Conservation (phyloP, 331 rosid species). For the Prunus yedoensis region DNA sequence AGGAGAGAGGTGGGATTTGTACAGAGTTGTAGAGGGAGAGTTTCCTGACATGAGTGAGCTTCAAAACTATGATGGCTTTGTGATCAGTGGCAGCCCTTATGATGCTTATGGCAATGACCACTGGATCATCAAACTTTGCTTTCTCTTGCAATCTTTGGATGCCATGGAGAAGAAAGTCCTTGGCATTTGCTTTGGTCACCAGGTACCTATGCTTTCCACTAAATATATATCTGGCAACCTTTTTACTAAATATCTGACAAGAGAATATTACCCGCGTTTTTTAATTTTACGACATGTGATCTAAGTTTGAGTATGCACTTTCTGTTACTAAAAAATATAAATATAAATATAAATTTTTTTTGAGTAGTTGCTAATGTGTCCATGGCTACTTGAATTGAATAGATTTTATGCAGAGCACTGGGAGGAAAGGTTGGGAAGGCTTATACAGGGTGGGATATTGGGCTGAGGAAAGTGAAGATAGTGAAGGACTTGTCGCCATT, state of each 20-base stretch:
- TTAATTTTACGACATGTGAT: no score
- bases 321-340: no score
- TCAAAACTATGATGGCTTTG: slow-evolving; percentile 55
- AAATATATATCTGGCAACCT: neutral
- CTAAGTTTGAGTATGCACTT: no score
- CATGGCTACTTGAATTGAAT: neutral
- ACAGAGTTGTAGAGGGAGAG: slow-evolving; percentile 51
- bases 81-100: slow-evolving; percentile 54
- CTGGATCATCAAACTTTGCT: slow-evolving; percentile 49
- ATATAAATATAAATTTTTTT: no score
- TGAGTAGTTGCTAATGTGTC: neutral
- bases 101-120: slow-evolving; percentile 61
- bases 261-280: no score
- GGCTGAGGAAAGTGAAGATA: slow-evolving; percentile 48
- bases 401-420: slow-evolving; percentile 70
- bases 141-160: slow-evolving; percentile 50
- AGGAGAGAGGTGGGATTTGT: slow-evolving; percentile 72
- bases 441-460: slow-evolving; percentile 67
- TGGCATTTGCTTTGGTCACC: slow-evolving; percentile 80
- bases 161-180: slow-evolving; percentile 68
- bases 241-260: no score
- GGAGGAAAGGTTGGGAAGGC: slow-evolving; percentile 70
- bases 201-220: slow-evolving; percentile 30
- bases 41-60: slow-evolving; percentile 50
- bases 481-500: slow-evolving; percentile 30